Evolutionary conservation across 2,329 filamentous ascomycete genomes (phyloP).

Genomic region (Ilyonectria sp.): DNA sequence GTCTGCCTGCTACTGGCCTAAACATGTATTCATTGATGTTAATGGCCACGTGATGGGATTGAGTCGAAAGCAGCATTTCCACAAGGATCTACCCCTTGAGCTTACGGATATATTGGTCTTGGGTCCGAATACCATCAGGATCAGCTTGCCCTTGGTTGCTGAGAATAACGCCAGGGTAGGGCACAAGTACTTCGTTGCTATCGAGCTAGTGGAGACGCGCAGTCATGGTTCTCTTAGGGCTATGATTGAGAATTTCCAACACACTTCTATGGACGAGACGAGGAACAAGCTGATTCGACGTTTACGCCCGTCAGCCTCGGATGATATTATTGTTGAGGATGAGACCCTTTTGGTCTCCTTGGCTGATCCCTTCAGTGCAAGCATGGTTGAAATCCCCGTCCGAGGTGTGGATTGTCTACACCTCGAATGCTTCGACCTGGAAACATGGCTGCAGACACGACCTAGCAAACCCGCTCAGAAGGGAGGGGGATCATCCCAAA

Average conservation of each 20-base stretch:
- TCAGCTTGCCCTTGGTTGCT: constrained; percentile 59
- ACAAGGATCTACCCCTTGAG: constrained; percentile 83
- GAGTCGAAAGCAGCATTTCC: constrained; percentile 79
- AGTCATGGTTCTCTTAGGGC: constrained; percentile 61
- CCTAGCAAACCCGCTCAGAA: constrained; percentile 57
- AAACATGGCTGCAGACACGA: constrained; percentile 82
- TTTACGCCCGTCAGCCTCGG: constrained; percentile 57
- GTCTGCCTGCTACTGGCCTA: constrained; percentile 79
- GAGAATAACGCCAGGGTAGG: constrained; percentile 45
- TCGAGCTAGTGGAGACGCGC: constrained; percentile 78
- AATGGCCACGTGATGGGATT: constrained; percentile 73
- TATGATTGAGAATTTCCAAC: constrained; percentile 54
- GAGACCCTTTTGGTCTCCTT: constrained; percentile 72
- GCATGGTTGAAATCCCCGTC: constrained; percentile 79
- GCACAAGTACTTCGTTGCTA: constrained; percentile 70
- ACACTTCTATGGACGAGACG: constrained; percentile 64
- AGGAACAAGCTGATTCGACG: constrained; percentile 69
- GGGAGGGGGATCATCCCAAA: constrained; percentile 22
- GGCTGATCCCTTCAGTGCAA: constrained; percentile 76
- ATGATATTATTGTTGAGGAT: constrained; percentile 74
- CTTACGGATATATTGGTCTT: constrained; percentile 72
- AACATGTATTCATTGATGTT: constrained; percentile 76
- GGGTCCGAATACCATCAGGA: constrained; percentile 74
- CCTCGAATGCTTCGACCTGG: constrained; percentile 90
- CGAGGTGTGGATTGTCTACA: constrained; percentile 81